phyloP scores from a whole-genome alignment of 371 early-diverging fungal species.

The Conidiobolus incongruus region DNA sequence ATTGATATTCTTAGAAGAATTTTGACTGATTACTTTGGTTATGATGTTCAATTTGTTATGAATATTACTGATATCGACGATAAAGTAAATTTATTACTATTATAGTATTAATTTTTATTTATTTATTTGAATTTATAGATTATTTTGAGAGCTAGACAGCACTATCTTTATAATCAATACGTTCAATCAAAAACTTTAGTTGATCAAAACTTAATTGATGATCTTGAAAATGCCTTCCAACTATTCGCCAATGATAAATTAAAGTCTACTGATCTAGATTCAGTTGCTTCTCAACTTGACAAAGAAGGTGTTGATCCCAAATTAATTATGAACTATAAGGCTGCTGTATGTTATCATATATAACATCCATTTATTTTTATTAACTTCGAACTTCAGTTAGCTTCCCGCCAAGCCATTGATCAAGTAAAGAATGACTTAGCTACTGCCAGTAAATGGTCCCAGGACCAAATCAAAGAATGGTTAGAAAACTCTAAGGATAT shows the following conservation, averaged over 20 bases:
- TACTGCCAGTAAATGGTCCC: no score
- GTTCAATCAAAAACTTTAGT: slow-evolving; percentile 15
- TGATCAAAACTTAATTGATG: slow-evolving; percentile 15
- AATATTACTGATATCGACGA: slow-evolving; percentile 99
- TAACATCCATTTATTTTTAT: no score
- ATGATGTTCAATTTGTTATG: slow-evolving; percentile 91
- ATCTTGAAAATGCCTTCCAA: slow-evolving; percentile 33
- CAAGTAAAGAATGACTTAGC: no score
- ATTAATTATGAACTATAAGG: background rate
- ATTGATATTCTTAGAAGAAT: slow-evolving; percentile 94
- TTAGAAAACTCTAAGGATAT: slow-evolving; percentile 14
- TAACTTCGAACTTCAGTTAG: no score
- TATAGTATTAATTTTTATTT: background rate
- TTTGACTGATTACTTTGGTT: slow-evolving; percentile 88
- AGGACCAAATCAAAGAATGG: no score
- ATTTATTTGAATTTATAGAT: slow-evolving; percentile 23
- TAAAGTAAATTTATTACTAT: slow-evolving; percentile 33
- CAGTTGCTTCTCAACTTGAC: background rate
- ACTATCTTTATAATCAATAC: slow-evolving; percentile 46
- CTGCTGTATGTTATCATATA: background rate
- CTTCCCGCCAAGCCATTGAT: no score
- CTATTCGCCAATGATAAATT: slow-evolving; percentile 33
- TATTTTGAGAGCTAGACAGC: slow-evolving; percentile 77
- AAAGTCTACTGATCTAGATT: background rate
- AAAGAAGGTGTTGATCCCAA: background rate